Evolutionary conservation across 495 filamentous ascomycete species (phyloP), one percentile per base, ranked within the genome.

Genomic region (Aspergillus asperescens): DNA sequence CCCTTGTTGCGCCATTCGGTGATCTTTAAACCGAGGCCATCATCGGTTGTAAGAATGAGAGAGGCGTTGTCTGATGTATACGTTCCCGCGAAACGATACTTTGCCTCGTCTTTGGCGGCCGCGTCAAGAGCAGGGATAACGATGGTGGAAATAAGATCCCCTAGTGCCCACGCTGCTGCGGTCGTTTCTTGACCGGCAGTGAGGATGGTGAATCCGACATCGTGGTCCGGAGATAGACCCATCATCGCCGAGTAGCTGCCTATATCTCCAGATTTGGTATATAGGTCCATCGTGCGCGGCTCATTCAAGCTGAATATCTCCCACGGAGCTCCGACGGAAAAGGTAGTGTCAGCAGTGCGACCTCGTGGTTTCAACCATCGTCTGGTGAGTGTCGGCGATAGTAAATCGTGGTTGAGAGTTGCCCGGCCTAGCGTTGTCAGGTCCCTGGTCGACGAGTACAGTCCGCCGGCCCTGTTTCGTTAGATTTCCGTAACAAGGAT

Each of bases 351-450:
- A 3, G 80, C 68, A 3, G 79, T 81, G 19, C 77, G 66, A 0
- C 71, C 55, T 6, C 54, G 38, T 0, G 81, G 82, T 52, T 82
- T 81, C 40, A 86, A 65, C 82, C 80, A 85, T 34, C 72, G 60
- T 50, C 77, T 70, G 0, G 81, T 84, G 12, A 69, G 49, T 2
- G 64, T 58, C 0, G 71, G 62, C 0, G 68, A 41, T 1, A 84
- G 60, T 0, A 84, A 63, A 0, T 69, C 68, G 15, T 70, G 75
- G 13, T 64, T 66, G 19, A 85, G 68, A 56, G 85, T 81, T 31
- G 74, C 73, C 12, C 74, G 77, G 8, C 81, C 81, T 3, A 84
- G 61, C 23, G 60, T 67, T 4, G 72, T 66, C 42, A 84, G 61
- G 60, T 85, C 81, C 16, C 61, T 63, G 12, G 66, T 55, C 0